Percentiles rank a stretch among this genome's conserved stretches.
Conservation (phyloP, 78 protist species). For the Planoprotostelium fungivorum region DNA sequence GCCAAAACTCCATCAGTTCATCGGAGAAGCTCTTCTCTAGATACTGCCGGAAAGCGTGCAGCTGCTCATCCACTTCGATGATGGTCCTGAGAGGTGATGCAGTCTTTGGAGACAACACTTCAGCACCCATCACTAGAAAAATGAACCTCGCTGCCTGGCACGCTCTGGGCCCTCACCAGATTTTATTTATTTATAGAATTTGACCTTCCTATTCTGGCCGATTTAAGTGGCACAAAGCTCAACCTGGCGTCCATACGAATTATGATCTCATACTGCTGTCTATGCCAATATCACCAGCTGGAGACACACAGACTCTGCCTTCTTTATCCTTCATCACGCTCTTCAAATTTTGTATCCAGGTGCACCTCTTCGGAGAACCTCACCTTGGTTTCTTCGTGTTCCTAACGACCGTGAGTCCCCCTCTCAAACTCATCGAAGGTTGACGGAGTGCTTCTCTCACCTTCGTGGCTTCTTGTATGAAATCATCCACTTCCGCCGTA, state of each 20-base stretch:
- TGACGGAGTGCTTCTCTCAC: neutral
- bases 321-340: neutral
- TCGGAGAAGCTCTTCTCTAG: neutral
- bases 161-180: neutral
- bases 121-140: neutral
- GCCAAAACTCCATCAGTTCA: neutral
- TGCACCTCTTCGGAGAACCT: too few species aligned
- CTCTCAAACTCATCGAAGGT: neutral
- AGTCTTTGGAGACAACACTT: neutral
- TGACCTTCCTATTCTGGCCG: too few species aligned
- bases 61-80: neutral
- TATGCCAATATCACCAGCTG: neutral
- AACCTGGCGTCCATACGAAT: neutral
- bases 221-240: neutral
- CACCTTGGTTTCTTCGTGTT: neutral
- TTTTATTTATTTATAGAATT: too few species aligned
- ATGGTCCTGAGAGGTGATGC: neutral
- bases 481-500: neutral
- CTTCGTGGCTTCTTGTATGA: neutral
- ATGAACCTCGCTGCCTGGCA: neutral
- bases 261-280: neutral
- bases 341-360: neutral
- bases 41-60: neutral
- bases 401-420: neutral
- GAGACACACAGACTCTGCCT: neutral